Evolutionary conservation across 768 basidiomycete species (phyloP).

Genomic region (Hygrophoropsis aurantiaca): DNA sequence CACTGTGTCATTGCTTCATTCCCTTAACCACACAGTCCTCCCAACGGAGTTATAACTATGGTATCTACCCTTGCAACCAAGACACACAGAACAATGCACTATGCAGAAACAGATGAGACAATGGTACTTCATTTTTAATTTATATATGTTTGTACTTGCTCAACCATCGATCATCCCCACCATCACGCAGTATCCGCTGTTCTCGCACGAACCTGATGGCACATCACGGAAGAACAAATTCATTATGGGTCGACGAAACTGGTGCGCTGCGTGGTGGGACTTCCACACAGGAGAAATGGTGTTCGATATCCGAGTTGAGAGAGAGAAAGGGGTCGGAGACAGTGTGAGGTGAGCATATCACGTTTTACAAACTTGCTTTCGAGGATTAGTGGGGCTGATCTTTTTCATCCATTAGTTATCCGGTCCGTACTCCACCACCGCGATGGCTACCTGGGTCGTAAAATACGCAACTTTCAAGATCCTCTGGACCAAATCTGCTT

Average conservation of each 20-base stretch:
- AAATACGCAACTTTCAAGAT: too few relatives aligned
- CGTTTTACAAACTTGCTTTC: conserved; percentile 3
- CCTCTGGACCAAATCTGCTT: too few relatives aligned
- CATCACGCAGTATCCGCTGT: conserved; percentile 68
- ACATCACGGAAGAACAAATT: conserved; percentile 65
- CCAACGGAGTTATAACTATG: conserved; percentile 70
- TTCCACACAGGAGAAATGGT: conserved; percentile 57
- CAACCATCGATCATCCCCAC: not conserved
- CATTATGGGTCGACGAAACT: conserved; percentile 89
- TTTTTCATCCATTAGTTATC: conserved; percentile 35
- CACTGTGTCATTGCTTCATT: not conserved
- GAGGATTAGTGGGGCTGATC: conserved; percentile 1
- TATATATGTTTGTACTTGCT: not conserved
- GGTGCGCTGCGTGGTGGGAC: conserved; percentile 72
- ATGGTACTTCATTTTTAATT: conserved; percentile 53
- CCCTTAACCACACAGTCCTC: conserved; percentile 45
- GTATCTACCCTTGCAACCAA: conserved; percentile 80
- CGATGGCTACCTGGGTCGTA: too few relatives aligned
- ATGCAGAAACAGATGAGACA: conserved; percentile 78
- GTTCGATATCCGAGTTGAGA: conserved; percentile 88
- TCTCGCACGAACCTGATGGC: conserved; percentile 76
- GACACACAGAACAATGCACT: conserved; percentile 83
- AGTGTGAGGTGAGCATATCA: conserved; percentile 68
- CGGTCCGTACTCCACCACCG: conserved; percentile 41
- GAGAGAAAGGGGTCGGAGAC: conserved; percentile 74